These are phyloP conservation scores for Dalbergia cochinchinensis DNA, from an alignment of 306 rosid species.

Conservation along the genomic window DNA sequence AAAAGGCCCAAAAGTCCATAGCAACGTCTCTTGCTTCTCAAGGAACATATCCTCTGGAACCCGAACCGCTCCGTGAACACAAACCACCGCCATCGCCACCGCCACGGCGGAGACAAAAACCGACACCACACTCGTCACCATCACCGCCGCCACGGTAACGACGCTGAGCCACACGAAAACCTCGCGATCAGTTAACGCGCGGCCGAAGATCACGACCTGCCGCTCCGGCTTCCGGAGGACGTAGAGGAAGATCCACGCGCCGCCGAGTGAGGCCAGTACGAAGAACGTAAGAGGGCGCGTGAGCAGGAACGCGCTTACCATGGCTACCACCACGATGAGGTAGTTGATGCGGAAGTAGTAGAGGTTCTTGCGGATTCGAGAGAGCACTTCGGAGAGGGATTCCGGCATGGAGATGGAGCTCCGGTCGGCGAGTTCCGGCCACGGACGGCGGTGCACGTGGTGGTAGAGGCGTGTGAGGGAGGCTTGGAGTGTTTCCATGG, in stretches of 20 bases:
- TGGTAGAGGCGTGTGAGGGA: constrained; percentile 49
- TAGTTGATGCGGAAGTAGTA: constrained; percentile 61
- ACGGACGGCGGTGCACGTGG: constrained; percentile 50
- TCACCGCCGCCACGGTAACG: constrained; percentile 43
- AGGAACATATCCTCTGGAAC: constrained; percentile 60
- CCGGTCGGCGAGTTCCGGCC: constrained; percentile 55
- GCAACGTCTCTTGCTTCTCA: constrained; percentile 42
- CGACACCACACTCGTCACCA: constrained; percentile 53
- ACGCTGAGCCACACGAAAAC: constrained; percentile 39
- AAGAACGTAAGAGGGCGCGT: constrained; percentile 53
- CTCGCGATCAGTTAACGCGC: constrained; percentile 38
- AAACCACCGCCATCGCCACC: constrained; percentile 43
- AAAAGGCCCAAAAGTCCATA: constrained; percentile 44
- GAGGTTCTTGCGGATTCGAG: constrained; percentile 53
- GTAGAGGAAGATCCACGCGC: constrained; percentile 59
- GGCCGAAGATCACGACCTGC: constrained; percentile 46
- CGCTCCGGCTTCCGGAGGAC: constrained; percentile 52
- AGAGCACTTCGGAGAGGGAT: constrained; percentile 55
- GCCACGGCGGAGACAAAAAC: constrained; percentile 47
- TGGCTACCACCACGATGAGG: constrained; percentile 43
- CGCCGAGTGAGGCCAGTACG: constrained; percentile 42
- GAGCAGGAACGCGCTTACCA: constrained; percentile 49
- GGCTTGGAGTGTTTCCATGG: constrained; percentile 18
- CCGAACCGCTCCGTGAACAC: constrained; percentile 56
- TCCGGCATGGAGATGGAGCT: constrained; percentile 51